Conservation (phyloP, 2,329 filamentous ascomycete genomes). For the Decorospora gaudefroyi region DNA sequence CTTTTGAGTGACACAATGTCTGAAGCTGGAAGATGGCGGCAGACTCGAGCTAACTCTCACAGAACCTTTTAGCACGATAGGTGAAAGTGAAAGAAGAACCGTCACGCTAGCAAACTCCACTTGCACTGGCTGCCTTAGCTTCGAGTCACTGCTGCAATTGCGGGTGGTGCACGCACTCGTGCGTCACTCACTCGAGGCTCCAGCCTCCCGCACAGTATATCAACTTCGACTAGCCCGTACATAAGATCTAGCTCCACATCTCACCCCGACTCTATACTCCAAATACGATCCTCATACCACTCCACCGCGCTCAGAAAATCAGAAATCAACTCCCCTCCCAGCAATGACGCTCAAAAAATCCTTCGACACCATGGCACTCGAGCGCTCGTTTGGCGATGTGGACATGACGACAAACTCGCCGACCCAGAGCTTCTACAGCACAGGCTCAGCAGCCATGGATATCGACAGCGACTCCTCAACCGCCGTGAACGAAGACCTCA, state of each 20-base stretch:
- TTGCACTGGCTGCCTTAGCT: not conserved
- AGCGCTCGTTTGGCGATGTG: not conserved
- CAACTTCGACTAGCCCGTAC: no score
- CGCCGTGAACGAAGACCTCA: not conserved
- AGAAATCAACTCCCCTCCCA: not conserved
- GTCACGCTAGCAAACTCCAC: not conserved
- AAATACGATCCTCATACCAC: not conserved
- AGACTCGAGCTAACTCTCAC: not conserved
- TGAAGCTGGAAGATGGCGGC: not conserved
- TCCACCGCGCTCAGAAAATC: not conserved
- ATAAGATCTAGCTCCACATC: no score
- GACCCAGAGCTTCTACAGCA: not conserved
- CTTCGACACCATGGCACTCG: constrained; percentile 1
- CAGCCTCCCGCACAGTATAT: not conserved
- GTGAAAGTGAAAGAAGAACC: not conserved
- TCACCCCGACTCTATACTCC: not conserved
- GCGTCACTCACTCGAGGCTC: not conserved
- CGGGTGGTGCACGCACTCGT: no score
- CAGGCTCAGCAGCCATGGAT: not conserved
- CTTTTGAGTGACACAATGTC: not conserved
- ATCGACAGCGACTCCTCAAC: not conserved
- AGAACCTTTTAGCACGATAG: not conserved
- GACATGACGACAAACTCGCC: constrained; percentile 3
- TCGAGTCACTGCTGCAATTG: no score
- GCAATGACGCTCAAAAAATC: not conserved